Conservation (phyloP, 192 early-diverging fungal genomes). For the Neocallimastix lanati region DNA sequence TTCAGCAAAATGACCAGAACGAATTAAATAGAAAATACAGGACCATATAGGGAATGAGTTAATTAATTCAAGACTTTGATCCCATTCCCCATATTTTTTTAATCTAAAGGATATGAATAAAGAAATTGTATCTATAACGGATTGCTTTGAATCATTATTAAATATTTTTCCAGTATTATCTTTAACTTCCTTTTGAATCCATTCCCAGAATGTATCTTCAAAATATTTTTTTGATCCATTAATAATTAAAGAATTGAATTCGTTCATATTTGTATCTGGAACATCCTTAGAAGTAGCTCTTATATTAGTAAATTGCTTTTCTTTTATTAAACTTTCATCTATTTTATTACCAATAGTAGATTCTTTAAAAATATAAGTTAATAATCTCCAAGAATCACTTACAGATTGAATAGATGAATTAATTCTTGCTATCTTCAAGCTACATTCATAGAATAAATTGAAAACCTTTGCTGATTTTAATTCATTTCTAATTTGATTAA, state of each 20-base stretch:
- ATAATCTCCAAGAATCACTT: background rate
- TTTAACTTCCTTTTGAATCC: background rate
- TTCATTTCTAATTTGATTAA: background rate
- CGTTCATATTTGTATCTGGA: background rate
- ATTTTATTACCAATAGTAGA: background rate
- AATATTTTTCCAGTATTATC: background rate
- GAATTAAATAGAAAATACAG: constrained; percentile 61
- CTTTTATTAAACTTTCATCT: background rate
- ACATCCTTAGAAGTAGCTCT: background rate
- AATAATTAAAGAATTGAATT: background rate
- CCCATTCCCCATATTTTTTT: background rate
- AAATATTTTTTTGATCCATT: background rate
- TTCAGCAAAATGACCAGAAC: constrained; percentile 48
- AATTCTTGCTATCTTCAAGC: background rate
- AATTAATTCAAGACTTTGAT: background rate
- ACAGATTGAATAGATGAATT: background rate
- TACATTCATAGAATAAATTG: background rate
- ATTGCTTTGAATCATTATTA: background rate
- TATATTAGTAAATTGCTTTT: background rate
- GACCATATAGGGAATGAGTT: constrained; percentile 55
- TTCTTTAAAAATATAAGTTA: background rate
- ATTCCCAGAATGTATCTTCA: background rate
- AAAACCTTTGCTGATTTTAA: background rate
- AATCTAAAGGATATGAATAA: background rate
- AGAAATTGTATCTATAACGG: background rate